A percentile compares a stretch with the other conserved stretches of the same genome.
These are phyloP conservation scores for Fusarium dimerum DNA, from an alignment of 2,329 filamentous ascomycete species.

Conservation along the genomic window DNA sequence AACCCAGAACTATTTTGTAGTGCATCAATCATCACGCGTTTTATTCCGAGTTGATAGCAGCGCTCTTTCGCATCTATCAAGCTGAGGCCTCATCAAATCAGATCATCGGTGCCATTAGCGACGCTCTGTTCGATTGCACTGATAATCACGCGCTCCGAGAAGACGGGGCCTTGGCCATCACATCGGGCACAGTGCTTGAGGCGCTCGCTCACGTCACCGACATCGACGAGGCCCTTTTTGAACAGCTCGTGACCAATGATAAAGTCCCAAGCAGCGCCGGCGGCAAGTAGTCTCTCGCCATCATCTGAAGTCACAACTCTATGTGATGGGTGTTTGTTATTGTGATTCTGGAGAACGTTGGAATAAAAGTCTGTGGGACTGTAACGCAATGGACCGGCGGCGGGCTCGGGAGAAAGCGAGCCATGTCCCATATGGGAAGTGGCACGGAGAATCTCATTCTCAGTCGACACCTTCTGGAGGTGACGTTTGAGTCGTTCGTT, in stretches of 20 bases:
- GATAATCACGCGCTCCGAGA: slow-evolving; percentile 73
- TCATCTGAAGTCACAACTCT: slow-evolving; percentile 66
- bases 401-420: slow-evolving; percentile 48
- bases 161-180: slow-evolving; percentile 86
- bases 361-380: slow-evolving; percentile 72
- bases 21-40: slow-evolving; percentile 27
- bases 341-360: slow-evolving; percentile 61
- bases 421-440: slow-evolving; percentile 55
- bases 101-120: slow-evolving; percentile 74
- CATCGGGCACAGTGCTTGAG: slow-evolving; percentile 76
- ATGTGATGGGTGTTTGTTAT: slow-evolving; percentile 65
- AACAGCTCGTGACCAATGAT: slow-evolving; percentile 81
- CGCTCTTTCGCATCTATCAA: slow-evolving; percentile 7
- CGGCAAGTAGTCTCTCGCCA: slow-evolving; percentile 71
- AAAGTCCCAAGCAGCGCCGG: slow-evolving; percentile 84
- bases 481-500: slow-evolving; percentile 86
- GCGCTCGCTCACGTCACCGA: slow-evolving; percentile 76
- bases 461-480: slow-evolving; percentile 79
- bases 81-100: slow-evolving; percentile 43
- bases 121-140: slow-evolving; percentile 78
- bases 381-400: slow-evolving; percentile 70
- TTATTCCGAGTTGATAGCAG: slow-evolving; percentile 6
- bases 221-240: slow-evolving; percentile 75
- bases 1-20: slow-evolving; percentile 14
- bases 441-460: slow-evolving; percentile 89